A percentile compares a stretch with the other conserved stretches of the same genome.
Conservation (phyloP, 23 red algal genomes). For the Porphyridium purpureum region DNA sequence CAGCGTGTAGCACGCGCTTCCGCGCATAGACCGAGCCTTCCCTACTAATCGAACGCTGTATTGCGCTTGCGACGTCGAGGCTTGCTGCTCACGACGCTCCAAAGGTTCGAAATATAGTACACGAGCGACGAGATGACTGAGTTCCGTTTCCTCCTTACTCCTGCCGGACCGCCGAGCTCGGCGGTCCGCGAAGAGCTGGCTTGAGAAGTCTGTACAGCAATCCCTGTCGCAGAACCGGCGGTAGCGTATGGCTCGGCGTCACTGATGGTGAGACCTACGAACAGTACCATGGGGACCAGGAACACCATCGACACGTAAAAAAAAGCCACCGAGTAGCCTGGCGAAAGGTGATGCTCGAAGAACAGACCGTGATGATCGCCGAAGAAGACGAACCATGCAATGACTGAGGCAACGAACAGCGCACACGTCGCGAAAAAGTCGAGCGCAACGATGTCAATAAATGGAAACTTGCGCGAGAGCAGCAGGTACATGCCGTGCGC, state of each 20-base stretch:
- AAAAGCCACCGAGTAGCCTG: conserved; percentile 35
- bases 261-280: conserved; percentile 52
- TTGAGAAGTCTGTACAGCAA: too few species aligned
- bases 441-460: conserved; percentile 34
- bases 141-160: too few species aligned
- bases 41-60: too few species aligned
- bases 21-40: too few species aligned
- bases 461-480: conserved; percentile 53
- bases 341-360: conserved; percentile 41
- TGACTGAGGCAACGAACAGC: conserved; percentile 22
- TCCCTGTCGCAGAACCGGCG: too few species aligned
- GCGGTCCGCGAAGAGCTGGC: too few species aligned
- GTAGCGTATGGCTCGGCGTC: conserved; percentile 59
- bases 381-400: conserved; percentile 60
- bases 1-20: too few species aligned
- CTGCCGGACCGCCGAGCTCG: too few species aligned
- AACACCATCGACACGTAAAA: conserved; percentile 61
- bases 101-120: too few species aligned
- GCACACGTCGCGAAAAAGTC: conserved; percentile 14
- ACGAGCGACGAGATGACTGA: too few species aligned
- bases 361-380: conserved; percentile 31
- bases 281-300: conserved; percentile 64
- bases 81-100: too few species aligned
- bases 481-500: conserved; percentile 27
- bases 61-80: too few species aligned